Conservation (phyloP, 164 flowering plant species). For the Tinospora cordifolia region DNA sequence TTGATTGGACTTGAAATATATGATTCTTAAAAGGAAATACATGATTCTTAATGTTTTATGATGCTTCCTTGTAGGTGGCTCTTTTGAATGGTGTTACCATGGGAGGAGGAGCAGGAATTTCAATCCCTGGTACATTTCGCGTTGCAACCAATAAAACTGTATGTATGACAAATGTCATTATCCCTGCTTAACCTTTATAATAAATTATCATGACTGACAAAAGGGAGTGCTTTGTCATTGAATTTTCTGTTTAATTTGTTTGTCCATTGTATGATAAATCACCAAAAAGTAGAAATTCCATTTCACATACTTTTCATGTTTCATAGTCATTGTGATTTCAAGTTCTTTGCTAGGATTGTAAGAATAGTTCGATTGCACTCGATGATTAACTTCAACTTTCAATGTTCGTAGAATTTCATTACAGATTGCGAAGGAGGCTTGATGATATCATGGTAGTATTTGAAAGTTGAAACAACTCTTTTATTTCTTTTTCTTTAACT, state of each 20-base stretch:
- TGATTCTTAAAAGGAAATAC: not conserved
- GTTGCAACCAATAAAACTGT: conserved; percentile 86
- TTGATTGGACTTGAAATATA: not conserved
- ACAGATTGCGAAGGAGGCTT: no score
- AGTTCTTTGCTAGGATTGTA: no score
- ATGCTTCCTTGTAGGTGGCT: conserved; percentile 47
- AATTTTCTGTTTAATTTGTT: not conserved
- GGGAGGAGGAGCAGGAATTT: conserved; percentile 89
- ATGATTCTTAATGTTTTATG: not conserved
- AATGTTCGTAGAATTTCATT: no score
- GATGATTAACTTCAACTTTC: no score
- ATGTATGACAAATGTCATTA: conserved; percentile 19
- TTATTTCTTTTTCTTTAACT: no score
- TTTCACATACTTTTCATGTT: not conserved
- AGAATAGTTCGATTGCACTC: no score
- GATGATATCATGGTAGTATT: no score
- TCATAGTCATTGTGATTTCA: no score
- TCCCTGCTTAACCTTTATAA: not conserved
- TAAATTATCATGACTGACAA: no score
- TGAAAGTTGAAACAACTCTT: no score
- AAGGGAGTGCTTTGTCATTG: no score
- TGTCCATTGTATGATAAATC: not conserved
- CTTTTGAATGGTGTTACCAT: conserved; percentile 75
- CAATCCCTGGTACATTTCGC: conserved; percentile 74
- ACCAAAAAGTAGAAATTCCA: not conserved